Percentiles rank a stretch among this genome's conserved stretches.
Evolutionary conservation across 306 rosid species (phyloP).

Genomic region (Lupinus albus): DNA sequence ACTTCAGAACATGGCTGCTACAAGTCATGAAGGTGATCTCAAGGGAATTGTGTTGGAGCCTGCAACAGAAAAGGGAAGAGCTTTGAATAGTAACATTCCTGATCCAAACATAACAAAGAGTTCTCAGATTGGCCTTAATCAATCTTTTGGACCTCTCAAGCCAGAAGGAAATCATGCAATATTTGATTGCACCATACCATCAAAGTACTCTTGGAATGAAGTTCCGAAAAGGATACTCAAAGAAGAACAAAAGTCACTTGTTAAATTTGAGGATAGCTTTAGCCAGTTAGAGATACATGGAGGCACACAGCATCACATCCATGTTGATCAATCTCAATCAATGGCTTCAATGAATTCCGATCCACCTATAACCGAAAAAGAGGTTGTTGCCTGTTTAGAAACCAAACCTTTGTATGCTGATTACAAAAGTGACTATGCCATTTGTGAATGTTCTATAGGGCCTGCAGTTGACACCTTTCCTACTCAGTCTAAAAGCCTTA

Average conservation of each 20-base stretch:
- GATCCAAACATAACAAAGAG: conserved; percentile 45
- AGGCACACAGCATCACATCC: conserved; percentile 44
- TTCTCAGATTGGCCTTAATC: conserved; percentile 44
- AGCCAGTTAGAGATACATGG: conserved; percentile 52
- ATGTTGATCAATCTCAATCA: conserved; percentile 50
- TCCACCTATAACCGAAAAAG: conserved; percentile 43
- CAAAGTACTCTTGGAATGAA: conserved; percentile 51
- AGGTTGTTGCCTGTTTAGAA: conserved; percentile 43
- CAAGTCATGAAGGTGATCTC: conserved; percentile 51
- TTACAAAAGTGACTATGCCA: conserved; percentile 35
- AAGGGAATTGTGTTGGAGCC: conserved; percentile 52
- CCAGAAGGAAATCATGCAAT: conserved; percentile 52
- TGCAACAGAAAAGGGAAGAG: conserved; percentile 43
- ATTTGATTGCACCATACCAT: conserved; percentile 48
- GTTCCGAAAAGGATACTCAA: conserved; percentile 45
- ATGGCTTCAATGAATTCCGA: conserved; percentile 50
- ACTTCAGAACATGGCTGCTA: conserved; percentile 44
- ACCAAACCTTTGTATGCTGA: conserved; percentile 49
- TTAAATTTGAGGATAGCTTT: conserved; percentile 53
- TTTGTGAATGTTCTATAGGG: conserved; percentile 42
- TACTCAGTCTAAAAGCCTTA: conserved; percentile 44
- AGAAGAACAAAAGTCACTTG: conserved; percentile 51
- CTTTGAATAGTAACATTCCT: conserved; percentile 38
- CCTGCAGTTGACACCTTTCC: conserved; percentile 47
- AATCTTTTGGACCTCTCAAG: conserved; percentile 48